These are phyloP conservation scores for Schwanniomyces sp. DNA, from an alignment of 805 yeast species.

Conservation along the genomic window DNA sequence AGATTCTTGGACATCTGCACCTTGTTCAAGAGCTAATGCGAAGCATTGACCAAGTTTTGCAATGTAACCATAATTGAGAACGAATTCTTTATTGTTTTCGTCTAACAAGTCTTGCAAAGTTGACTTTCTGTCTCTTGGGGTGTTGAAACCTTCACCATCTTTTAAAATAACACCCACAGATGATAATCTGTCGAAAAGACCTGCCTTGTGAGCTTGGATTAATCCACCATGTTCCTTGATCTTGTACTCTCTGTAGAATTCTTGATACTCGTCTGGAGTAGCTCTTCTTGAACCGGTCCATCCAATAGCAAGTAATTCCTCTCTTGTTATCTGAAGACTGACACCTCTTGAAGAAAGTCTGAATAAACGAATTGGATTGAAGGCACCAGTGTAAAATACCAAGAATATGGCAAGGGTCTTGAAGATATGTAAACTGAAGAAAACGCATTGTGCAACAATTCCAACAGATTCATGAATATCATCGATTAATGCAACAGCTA, in stretches of 20 bases:
- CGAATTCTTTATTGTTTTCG: conserved; percentile 42
- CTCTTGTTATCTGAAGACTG: conserved; percentile 42
- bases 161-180: conserved; percentile 62
- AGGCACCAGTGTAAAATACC: conserved; percentile 64
- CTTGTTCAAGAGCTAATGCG: conserved; percentile 42
- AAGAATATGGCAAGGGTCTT: conserved; percentile 59
- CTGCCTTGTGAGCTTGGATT: conserved; percentile 72
- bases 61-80: conserved; percentile 56
- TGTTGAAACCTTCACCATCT: conserved; percentile 82
- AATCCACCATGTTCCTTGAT: conserved; percentile 72
- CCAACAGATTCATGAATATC: conserved; percentile 47
- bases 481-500: conserved; percentile 48
- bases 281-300: conserved; percentile 94
- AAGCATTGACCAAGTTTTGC: conserved; percentile 50
- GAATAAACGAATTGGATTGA: conserved; percentile 62
- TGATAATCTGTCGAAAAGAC: conserved; percentile 58
- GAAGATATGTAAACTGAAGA: conserved; percentile 69
- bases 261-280: conserved; percentile 67
- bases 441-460: conserved; percentile 56
- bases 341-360: conserved; percentile 30
- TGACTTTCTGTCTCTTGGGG: conserved; percentile 48
- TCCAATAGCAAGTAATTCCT: conserved; percentile 65
- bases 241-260: conserved; percentile 60
- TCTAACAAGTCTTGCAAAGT: conserved; percentile 35
- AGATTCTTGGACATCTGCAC: conserved; percentile 36